Base-by-base conservation (phyloP, 1,284 basidiomycete genomes). In the Amylostereum areolatum region DNA sequence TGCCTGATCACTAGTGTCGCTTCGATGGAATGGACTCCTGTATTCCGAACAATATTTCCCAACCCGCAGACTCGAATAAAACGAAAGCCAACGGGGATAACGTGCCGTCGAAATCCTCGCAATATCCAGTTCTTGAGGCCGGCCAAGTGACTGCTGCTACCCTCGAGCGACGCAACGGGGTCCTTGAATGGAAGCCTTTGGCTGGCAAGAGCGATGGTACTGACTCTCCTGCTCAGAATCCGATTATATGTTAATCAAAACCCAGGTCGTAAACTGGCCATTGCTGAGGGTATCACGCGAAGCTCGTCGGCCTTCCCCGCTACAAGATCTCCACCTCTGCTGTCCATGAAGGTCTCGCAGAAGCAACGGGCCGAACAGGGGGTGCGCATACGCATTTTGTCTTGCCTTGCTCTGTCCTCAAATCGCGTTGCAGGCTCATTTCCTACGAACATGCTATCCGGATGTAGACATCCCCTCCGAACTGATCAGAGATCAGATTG, bases 11-110 rank as follows among this genome's bases (percentile, higher is more conserved):
- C 33, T 48, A 47, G 42, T 49, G 45, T 18, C 18, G 18, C 18
- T 61, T 72, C 69, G 72, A 83, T 83, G 79, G 78, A 78, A 85
- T 86, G 82, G 79, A 81, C 63, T 67, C 69, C 61, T 87, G 83
- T 83, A 83, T 81, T 35, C 64, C 70, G 57, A 70, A 76, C 71
- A 67, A 68, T 58, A 65, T 65, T 59, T 50, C 54, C 31, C 45
- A 46, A 6, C 29, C 52, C 30, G 32, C 34, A 12, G 12, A 41
- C 31, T 45, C 36, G 29, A 12, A 47, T 27, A 51, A 43, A 46
- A 52, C n/a, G 32, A 46, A 41, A 43, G 44, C 44, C 29, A 28
- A 55, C 51, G 63, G 60, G 43, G 50, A 50, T 53, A 64, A 66
- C 57, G 52, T 57, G 54, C 63, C 55, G 47, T 55, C 49, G 48